phyloP scores from a whole-genome alignment of 2,329 filamentous ascomycete genomes.

The Hypoxylon sp. region DNA sequence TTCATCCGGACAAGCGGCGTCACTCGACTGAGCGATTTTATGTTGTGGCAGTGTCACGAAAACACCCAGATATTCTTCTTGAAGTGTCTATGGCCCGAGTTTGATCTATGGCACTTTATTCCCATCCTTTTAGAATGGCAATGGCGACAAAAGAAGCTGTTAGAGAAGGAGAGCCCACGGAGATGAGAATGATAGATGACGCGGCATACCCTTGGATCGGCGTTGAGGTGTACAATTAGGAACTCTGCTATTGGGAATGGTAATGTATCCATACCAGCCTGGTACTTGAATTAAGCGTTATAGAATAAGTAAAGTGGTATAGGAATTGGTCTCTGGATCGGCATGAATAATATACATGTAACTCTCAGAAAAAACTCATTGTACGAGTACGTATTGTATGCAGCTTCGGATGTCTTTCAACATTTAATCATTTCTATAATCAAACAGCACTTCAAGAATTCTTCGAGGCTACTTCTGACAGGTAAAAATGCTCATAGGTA shows the following conservation, averaged over 20 bases:
- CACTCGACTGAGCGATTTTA: slow-evolving; percentile 93
- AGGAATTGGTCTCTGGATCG: neutral
- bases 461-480: neutral
- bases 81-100: slow-evolving; percentile 94
- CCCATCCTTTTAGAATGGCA: slow-evolving; percentile 95
- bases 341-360: neutral
- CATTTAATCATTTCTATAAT: neutral
- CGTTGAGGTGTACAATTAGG: slow-evolving; percentile 32
- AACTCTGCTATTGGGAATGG: slow-evolving; percentile 15
- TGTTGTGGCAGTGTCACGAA: slow-evolving; percentile 98
- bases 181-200: slow-evolving; percentile 41
- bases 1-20: slow-evolving; percentile 95
- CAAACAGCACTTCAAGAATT: neutral
- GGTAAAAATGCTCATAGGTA: neutral
- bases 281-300: slow-evolving; percentile 6
- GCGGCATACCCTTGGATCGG: slow-evolving; percentile 35
- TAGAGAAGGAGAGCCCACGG: slow-evolving; percentile 65
- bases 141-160: slow-evolving; percentile 74
- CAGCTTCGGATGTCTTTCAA: slow-evolving; percentile 1
- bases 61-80: slow-evolving; percentile 94
- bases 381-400: neutral
- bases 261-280: neutral
- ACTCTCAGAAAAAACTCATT: neutral
- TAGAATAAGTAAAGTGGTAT: slow-evolving; percentile 12
- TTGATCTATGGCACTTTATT: slow-evolving; percentile 92